A percentile compares a stretch with the other conserved stretches of the same genome.
phyloP scores from a whole-genome alignment of 139 green algal genomes.

The Nannochloris sp. region DNA sequence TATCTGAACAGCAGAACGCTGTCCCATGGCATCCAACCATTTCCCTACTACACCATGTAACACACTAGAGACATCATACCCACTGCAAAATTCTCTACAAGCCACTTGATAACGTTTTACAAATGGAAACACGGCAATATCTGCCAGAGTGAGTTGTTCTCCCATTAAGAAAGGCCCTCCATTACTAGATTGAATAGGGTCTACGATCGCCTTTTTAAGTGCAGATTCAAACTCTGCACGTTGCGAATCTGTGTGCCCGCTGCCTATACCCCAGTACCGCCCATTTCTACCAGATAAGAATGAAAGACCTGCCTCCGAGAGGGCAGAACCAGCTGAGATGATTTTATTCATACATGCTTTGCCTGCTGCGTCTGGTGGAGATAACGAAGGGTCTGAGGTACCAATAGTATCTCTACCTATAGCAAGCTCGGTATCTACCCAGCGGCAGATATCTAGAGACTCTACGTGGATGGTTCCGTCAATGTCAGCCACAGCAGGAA shows the following conservation, averaged over 20 bases:
- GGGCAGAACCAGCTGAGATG: not conserved
- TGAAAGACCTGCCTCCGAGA: constrained; percentile 15
- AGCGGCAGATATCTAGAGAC: constrained; percentile 43
- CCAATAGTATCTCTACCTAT: not conserved
- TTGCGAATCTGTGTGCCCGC: constrained; percentile 21
- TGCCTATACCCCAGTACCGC: constrained; percentile 41
- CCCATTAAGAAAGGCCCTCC: constrained; percentile 30
- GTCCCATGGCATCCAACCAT: constrained; percentile 35
- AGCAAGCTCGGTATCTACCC: not conserved
- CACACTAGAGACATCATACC: constrained; percentile 6
- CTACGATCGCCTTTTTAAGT: not conserved
- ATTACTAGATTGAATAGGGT: not conserved
- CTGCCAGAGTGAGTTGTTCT: constrained; percentile 16
- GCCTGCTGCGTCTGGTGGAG: not conserved
- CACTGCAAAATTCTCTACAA: not conserved
- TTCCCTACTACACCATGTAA: constrained; percentile 1
- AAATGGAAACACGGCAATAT: constrained; percentile 35
- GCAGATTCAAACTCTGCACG: constrained; percentile 22
- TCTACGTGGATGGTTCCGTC: constrained; percentile 13
- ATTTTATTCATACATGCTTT: constrained; percentile 15
- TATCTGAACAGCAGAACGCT: constrained; percentile 9
- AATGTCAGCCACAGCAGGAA: constrained; percentile 40
- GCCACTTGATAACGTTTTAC: constrained; percentile 24
- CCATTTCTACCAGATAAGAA: constrained; percentile 26
- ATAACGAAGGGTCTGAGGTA: constrained; percentile 13